These are phyloP conservation scores for Starmerella roubikii DNA, from an alignment of 805 yeast species.

Conservation along the genomic window DNA sequence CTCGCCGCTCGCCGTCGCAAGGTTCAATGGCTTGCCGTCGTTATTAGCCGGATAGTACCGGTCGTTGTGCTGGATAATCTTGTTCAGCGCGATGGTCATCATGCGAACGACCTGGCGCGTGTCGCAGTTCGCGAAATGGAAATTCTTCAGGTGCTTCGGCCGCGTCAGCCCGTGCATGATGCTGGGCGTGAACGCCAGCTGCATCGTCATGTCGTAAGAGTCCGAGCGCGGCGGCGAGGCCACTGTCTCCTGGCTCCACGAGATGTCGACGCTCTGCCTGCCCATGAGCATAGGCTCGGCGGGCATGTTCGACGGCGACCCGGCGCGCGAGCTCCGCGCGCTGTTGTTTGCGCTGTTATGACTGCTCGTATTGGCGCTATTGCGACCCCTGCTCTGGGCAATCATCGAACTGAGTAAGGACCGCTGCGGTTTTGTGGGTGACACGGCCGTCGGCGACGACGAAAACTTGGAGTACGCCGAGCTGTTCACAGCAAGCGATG, in stretches of 20 bases:
- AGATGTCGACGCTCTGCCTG: conserved; percentile 6
- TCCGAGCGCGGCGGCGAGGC: conserved; percentile 14
- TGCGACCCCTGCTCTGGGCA: conserved; percentile 8
- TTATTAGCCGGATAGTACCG: conserved; percentile 51
- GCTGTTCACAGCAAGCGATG: too few species aligned
- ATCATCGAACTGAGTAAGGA: conserved; percentile 19
- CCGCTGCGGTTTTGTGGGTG: conserved; percentile 14
- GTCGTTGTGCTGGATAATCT: conserved; percentile 84
- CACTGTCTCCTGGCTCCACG: conserved; percentile 11
- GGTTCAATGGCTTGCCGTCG: conserved; percentile 12
- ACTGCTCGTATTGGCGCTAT: background rate
- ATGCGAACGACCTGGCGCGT: conserved; percentile 67
- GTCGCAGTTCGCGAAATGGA: conserved; percentile 71
- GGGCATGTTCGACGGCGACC: conserved; percentile 2
- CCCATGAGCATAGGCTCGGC: conserved; percentile 16
- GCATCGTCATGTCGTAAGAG: background rate
- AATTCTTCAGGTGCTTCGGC: conserved; percentile 13
- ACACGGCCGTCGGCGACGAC: background rate
- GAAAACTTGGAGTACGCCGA: background rate
- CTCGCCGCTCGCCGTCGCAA: conserved; percentile 20
- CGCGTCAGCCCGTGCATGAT: conserved; percentile 9
- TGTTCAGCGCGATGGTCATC: conserved; percentile 74
- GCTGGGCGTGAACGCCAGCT: conserved; percentile 7
- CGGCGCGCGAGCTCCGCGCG: background rate
- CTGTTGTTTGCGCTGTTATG: background rate